Evolutionary conservation across 1,284 basidiomycete genomes (phyloP).

Genomic region (Thecaphora thlaspeos): DNA sequence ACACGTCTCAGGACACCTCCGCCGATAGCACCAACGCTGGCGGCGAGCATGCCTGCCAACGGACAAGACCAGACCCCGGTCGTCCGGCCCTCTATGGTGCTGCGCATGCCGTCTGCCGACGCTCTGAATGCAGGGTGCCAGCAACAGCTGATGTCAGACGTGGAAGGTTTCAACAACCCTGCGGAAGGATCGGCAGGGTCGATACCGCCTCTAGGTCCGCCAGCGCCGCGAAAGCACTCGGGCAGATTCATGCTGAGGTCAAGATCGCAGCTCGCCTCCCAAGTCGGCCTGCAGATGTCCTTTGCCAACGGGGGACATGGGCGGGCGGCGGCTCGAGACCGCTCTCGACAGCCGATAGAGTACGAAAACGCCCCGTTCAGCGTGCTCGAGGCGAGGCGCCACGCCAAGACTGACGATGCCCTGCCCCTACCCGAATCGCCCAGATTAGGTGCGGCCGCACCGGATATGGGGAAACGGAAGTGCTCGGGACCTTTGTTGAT

Average conservation of each 20-base stretch:
- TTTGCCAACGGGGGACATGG: slow-evolving; percentile 36
- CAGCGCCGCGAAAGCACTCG: slow-evolving; percentile 39
- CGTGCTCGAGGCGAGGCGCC: slow-evolving; percentile 37
- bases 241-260: slow-evolving; percentile 44
- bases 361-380: slow-evolving; percentile 48
- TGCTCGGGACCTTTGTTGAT: background rate
- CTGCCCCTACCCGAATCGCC: slow-evolving; percentile 35
- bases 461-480: background rate
- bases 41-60: too few species aligned
- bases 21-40: too few species aligned
- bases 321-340: slow-evolving; percentile 42
- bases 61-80: background rate
- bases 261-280: slow-evolving; percentile 39
- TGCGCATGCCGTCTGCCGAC: background rate
- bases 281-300: slow-evolving; percentile 25
- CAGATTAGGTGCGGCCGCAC: background rate
- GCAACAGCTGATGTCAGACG: background rate
- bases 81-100: background rate
- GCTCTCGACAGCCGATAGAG: slow-evolving; percentile 30
- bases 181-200: background rate
- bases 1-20: too few species aligned
- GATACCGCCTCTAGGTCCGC: slow-evolving; percentile 1
- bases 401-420: slow-evolving; percentile 9
- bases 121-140: background rate
- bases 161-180: background rate